Percentiles rank a stretch among this genome's conserved stretches.
phyloP scores from a whole-genome alignment of 1,284 basidiomycete genomes.

The Cutaneotrichosporon mucoides region DNA sequence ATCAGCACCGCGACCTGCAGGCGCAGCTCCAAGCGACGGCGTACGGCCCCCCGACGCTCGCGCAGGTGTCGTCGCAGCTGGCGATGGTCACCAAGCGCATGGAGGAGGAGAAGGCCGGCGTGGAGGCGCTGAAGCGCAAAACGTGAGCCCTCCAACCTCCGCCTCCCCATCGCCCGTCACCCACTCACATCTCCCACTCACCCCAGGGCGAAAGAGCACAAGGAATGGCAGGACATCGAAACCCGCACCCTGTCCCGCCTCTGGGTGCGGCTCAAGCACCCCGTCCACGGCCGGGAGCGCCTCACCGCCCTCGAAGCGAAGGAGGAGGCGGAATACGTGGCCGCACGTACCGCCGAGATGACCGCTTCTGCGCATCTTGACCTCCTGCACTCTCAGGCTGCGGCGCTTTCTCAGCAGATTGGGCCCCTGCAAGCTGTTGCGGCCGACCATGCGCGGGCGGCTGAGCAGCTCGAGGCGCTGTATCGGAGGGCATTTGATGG shows the following conservation, averaged over 20 bases:
- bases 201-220: constrained; percentile 20
- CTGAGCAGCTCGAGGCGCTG: constrained; percentile 13
- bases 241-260: constrained; percentile 21
- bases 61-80: constrained; percentile 12
- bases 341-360: constrained; percentile 18
- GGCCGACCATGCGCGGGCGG: constrained; percentile 2
- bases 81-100: constrained; percentile 3
- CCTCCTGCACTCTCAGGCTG: not conserved
- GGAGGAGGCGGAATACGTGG: constrained; percentile 25
- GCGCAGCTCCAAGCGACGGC: constrained; percentile 7
- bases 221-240: constrained; percentile 20
- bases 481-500: constrained; percentile 18
- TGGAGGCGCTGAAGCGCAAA: too few species aligned
- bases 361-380: constrained; percentile 16
- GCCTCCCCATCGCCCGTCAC: too few species aligned
- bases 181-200: too few species aligned
- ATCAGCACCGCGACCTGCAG: constrained; percentile 20
- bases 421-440: constrained; percentile 8
- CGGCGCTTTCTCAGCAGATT: constrained; percentile 16
- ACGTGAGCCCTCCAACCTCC: too few species aligned
- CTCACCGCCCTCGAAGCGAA: constrained; percentile 19
- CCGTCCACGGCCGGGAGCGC: constrained; percentile 1
- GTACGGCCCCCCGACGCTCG: constrained; percentile 20
- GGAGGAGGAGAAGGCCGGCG: constrained; percentile 2
- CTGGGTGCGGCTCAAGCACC: constrained; percentile 20